Base-by-base conservation (phyloP, 257 asterid genomes). In the Galeopsis tetrahit region DNA sequence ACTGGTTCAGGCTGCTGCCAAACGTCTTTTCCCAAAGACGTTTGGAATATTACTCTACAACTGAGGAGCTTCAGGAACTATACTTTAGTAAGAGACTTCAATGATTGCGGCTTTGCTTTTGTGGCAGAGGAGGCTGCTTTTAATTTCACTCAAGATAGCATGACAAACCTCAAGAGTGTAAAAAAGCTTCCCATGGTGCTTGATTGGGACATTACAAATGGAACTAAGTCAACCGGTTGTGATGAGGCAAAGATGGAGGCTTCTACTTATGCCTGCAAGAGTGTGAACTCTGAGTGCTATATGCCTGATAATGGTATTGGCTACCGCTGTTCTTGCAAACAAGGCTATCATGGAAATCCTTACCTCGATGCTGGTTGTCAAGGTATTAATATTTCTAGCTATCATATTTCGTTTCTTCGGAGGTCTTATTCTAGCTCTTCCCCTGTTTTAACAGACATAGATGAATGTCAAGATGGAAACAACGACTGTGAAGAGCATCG, bases 281-380 rank as follows among this genome's bases (percentile, higher is more conserved):
- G 80, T 11, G 6, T 3, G 0, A 34, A 77, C 35, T 73, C 83
- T 0, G 7, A 0, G 39, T 85, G 89, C 14, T 43, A 61, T 10
- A 13, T 52, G 10, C 66, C 72, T 13, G 62, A 28, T 0, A 66
- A 66, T 52, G 66, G 76, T 15, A 6, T 4, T 6, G 88, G 89
- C 0, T 86, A 86, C 70, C 78, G 86, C 0, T 86, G 92, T 70
- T 42, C 3, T 7, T 86, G 89, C 60, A 0, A 0, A 1, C 5
- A 33, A 4, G 89, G 92, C 3, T 84, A 70, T 48, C 62, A 64
- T 36, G 91, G 91, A 52, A 82, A 86, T 73, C 89, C 91, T 0
- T 84, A 84, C 28, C 75, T 81, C 1, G 0, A 4, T 17, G 44
- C 49, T 38, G 89, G 82, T 9, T 85, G 85, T 55, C 46, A 15